These are phyloP conservation scores for Lojkania enalia DNA, from an alignment of 2,329 filamentous ascomycete genomes.

Conservation along the genomic window DNA sequence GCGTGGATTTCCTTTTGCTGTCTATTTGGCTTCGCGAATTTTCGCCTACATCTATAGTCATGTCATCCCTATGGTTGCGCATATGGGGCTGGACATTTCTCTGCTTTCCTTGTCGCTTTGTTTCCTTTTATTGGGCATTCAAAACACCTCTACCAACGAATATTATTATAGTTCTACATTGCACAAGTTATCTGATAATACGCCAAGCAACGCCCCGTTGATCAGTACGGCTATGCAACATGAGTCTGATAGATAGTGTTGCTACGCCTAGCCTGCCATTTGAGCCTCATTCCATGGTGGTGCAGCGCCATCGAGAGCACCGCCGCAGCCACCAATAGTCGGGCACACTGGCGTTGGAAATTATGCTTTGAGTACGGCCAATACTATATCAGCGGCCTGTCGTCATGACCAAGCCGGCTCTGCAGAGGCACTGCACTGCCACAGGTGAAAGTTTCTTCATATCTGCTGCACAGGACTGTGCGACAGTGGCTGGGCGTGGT, in stretches of 20 bases:
- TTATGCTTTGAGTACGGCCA: background rate
- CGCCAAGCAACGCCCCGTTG: no score
- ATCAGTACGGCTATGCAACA: no score
- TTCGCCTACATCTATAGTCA: background rate
- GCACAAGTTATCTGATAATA: background rate
- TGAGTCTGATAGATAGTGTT: no score
- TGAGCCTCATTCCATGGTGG: background rate
- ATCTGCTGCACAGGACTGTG: background rate
- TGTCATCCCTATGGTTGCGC: background rate
- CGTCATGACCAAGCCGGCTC: background rate
- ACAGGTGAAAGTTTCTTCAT: conserved; percentile 7
- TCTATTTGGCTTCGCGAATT: background rate
- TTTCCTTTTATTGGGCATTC: no score
- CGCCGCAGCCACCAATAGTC: conserved; percentile 5
- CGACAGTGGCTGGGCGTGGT: background rate
- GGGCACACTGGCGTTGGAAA: conserved; percentile 4
- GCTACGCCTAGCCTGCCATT: no score
- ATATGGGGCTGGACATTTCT: background rate
- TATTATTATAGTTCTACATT: no score
- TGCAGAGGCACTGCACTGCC: background rate
- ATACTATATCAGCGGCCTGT: background rate
- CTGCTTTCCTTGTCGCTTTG: no score
- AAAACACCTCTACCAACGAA: no score
- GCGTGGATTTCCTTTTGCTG: background rate
- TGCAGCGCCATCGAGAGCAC: background rate